Base-by-base conservation (phyloP, 768 basidiomycete genomes). In the Suillus clintonianus region DNA sequence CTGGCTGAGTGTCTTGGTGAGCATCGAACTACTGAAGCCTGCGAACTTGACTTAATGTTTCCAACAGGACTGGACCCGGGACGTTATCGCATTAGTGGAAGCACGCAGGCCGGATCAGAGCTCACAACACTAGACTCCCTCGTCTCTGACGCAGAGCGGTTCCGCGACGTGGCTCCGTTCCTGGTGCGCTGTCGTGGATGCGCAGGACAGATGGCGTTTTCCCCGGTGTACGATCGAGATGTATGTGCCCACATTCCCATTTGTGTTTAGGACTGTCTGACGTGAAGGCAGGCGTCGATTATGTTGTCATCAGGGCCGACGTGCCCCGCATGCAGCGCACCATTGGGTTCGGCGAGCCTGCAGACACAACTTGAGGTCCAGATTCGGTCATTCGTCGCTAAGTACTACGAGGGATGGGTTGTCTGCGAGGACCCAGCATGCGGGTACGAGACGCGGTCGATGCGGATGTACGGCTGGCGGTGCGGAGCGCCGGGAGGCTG, bases 1-100 rank as follows among this genome's bases (percentile, higher is more conserved):
- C 79, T 99, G 24, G 97, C 97, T 0, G 97, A 99, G 79, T 98
- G 95, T 74, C 86, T 99, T 7, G 97, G 95, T 94, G 72, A 59
- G 84, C 75, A 37, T 66, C 63, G 34, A 43, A 24, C 9, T 8
- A 5, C 36, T 17, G 15, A 60, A 30, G 43, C 63, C 61, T 66
- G 55, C 66, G 22, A 14, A 22, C 34, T 39, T 27, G 63, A 39
- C n/a, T 32, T 56, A 32, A 43, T 36, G 0, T 17, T 39, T 39
- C 19, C 7, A 58, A 34, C 59, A 89, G 89, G 90, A 17, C 77
- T 87, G 62, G 85, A 87, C 72, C 84, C 91, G n/a, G 74, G 76
- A 17, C 83, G 85, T 24, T 90, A 85, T 68, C 82, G 78, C 62
- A 70, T 60, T 68, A 70, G 78, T 64, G 77, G 76, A 11, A 81